These are phyloP conservation scores for Gossypium thurberi DNA, from an alignment of 345 rosid species.

Conservation along the genomic window DNA sequence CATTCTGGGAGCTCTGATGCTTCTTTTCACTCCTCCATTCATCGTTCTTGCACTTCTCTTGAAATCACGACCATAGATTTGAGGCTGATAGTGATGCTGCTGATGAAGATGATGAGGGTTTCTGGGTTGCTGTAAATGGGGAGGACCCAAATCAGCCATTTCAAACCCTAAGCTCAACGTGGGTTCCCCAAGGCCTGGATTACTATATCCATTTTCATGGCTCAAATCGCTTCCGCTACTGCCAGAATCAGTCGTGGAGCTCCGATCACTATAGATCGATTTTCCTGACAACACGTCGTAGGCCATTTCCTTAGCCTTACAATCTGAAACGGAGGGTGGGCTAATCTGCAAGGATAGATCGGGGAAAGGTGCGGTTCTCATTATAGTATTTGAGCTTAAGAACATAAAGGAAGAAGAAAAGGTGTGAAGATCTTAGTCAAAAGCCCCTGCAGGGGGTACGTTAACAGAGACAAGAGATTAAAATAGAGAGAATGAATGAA, in stretches of 20 bases:
- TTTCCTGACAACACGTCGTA: conserved; percentile 22
- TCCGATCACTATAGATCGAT: conserved; percentile 37
- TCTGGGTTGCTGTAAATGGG: conserved; percentile 20
- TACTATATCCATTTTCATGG: conserved; percentile 45
- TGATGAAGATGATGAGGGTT: conserved; percentile 27
- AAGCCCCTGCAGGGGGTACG: neutral
- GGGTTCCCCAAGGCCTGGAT: conserved; percentile 29
- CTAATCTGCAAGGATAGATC: conserved; percentile 93
- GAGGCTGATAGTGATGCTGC: conserved; percentile 45
- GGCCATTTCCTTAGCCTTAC: conserved; percentile 16
- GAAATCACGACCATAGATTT: conserved; percentile 69
- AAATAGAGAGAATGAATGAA: conserved; percentile 17
- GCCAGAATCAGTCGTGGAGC: conserved; percentile 67
- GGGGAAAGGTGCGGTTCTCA: conserved; percentile 37
- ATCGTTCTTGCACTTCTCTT: conserved; percentile 52
- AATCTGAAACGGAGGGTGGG: conserved; percentile 43
- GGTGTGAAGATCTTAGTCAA: conserved; percentile 11
- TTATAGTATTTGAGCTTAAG: conserved; percentile 30
- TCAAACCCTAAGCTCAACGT: conserved; percentile 68
- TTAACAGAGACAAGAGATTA: conserved; percentile 1
- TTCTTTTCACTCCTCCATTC: conserved; percentile 54
- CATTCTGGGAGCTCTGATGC: conserved; percentile 91
- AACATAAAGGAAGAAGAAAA: conserved; percentile 20
- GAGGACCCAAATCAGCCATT: conserved; percentile 26
- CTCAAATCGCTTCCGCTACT: conserved; percentile 70